Conservation (phyloP, 208 protist genomes). For the Trypanosoma conorhini region DNA sequence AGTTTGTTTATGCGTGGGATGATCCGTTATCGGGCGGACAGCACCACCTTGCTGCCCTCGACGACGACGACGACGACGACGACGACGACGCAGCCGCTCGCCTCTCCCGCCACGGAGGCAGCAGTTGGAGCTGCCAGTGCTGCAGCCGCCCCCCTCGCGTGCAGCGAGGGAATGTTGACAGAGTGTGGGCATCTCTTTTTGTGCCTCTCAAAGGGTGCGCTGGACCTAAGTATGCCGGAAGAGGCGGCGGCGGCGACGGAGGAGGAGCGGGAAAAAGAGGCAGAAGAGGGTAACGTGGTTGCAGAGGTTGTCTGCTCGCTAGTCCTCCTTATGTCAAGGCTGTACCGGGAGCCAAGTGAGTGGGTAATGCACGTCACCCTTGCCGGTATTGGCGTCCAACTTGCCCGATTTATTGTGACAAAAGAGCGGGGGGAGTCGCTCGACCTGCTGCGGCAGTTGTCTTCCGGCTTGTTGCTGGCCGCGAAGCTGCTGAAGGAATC, state of each 20-base stretch:
- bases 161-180: constrained; percentile 4
- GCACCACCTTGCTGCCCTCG: not conserved
- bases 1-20: constrained; percentile 10
- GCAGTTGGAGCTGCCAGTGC: not conserved
- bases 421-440: constrained; percentile 20
- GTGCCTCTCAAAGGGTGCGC: constrained; percentile 21
- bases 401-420: constrained; percentile 39
- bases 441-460: constrained; percentile 37
- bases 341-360: constrained; percentile 7
- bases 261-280: not conserved
- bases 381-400: constrained; percentile 29
- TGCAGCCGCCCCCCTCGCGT: not conserved
- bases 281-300: constrained; percentile 4
- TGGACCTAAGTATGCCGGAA: not conserved
- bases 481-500: constrained; percentile 39
- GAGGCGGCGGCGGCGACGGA: too few relatives aligned
- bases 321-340: constrained; percentile 21
- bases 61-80: not conserved
- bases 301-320: constrained; percentile 24
- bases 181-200: constrained; percentile 31
- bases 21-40: constrained; percentile 8
- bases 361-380: constrained; percentile 18
- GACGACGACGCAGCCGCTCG: not conserved
- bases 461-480: constrained; percentile 48
- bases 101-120: not conserved